phyloP scores from a whole-genome alignment of 306 rosid species.

The Cicer chorassanicum region DNA sequence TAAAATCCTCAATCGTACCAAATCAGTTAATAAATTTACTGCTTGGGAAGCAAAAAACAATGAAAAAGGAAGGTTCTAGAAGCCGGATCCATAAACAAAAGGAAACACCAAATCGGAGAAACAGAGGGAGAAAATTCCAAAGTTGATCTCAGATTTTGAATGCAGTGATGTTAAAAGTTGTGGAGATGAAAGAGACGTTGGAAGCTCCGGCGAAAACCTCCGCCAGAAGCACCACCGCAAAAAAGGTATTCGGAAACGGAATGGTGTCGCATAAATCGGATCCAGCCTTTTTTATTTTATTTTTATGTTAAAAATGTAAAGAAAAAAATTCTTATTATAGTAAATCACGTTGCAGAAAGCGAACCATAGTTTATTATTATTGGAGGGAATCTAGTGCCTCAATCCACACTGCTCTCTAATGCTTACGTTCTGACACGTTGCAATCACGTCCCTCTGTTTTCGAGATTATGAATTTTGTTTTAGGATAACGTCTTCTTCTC shows the following conservation, averaged over 20 bases:
- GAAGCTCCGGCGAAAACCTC: conserved; percentile 19
- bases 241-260: conserved; percentile 7
- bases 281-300: conserved; percentile 42
- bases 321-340: conserved; percentile 37
- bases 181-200: conserved; percentile 28
- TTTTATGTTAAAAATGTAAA: no score
- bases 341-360: conserved; percentile 28
- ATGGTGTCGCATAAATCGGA: conserved; percentile 43
- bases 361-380: conserved; percentile 27
- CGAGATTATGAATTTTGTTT: neutral
- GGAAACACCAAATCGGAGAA: conserved; percentile 45
- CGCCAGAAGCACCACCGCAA: conserved; percentile 41
- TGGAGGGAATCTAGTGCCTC: conserved; percentile 43
- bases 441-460: neutral
- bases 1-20: conserved; percentile 34
- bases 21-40: conserved; percentile 36
- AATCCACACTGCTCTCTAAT: conserved; percentile 6
- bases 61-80: conserved; percentile 37
- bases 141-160: neutral
- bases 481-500: neutral
- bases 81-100: conserved; percentile 49
- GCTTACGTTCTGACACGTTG: conserved; percentile 32
- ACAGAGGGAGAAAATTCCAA: conserved; percentile 37
- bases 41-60: conserved; percentile 13
- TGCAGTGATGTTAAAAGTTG: neutral